These are phyloP conservation scores for Cyclocybe cylindracea DNA, from an alignment of 768 basidiomycete genomes.

Conservation along the genomic window DNA sequence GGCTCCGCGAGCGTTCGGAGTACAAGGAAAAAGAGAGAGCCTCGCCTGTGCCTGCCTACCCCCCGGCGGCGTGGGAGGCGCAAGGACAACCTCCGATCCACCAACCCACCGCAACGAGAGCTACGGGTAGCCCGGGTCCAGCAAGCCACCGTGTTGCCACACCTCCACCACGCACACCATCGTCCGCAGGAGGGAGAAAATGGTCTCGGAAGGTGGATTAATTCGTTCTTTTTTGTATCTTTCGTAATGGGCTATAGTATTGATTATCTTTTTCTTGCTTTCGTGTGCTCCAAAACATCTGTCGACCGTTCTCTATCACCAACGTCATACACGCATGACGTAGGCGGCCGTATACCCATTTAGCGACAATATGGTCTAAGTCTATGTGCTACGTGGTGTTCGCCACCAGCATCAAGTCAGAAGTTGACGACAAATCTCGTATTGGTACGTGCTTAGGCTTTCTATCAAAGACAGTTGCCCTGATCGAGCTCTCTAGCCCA, in stretches of 20 bases:
- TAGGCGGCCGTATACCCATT: no score
- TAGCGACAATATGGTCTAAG: no score
- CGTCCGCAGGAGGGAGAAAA: conserved; percentile 58
- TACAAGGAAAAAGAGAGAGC: conserved; percentile 9
- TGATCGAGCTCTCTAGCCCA: no score
- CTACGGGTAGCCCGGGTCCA: background rate
- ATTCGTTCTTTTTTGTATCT: conserved; percentile 11
- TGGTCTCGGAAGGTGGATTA: conserved; percentile 79
- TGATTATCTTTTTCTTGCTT: background rate
- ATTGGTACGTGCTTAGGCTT: no score
- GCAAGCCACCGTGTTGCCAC: conserved; percentile 41
- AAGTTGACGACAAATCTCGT: no score
- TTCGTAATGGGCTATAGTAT: background rate
- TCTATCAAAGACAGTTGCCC: no score
- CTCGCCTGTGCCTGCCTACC: conserved; percentile 6
- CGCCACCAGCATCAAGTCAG: no score
- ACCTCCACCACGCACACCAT: conserved; percentile 40
- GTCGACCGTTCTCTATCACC: no score
- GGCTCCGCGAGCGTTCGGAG: conserved; percentile 4
- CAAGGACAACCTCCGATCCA: conserved; percentile 6
- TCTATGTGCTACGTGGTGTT: no score
- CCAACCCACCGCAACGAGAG: conserved; percentile 12
- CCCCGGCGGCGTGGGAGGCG: conserved; percentile 18
- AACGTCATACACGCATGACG: no score
- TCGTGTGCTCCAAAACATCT: background rate